Percentiles rank a stretch among this genome's conserved stretches.
phyloP scores from a whole-genome alignment of 2,329 filamentous ascomycete species.

The Pezicula neosporulosa region DNA sequence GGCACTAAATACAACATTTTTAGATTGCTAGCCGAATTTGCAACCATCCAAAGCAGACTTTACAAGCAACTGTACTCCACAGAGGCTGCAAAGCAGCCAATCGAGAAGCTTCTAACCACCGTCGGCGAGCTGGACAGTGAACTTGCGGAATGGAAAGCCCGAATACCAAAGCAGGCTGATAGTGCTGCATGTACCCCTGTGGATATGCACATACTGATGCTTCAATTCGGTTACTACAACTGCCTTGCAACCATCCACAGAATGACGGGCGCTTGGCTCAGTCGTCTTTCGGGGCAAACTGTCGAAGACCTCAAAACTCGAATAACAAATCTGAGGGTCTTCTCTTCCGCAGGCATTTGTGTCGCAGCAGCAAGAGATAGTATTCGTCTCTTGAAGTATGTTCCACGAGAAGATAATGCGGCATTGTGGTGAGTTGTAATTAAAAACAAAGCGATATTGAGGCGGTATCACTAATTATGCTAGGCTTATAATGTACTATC shows the following conservation, averaged over 20 bases:
- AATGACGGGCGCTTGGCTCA: conserved; percentile 99
- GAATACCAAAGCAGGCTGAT: conserved; percentile 81
- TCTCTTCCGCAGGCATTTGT: conserved; percentile 88
- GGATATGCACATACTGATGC: conserved; percentile 88
- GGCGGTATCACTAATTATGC: conserved; percentile 24
- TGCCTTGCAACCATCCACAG: conserved; percentile 96
- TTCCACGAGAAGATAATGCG: conserved; percentile 89
- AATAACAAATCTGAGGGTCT: conserved; percentile 89
- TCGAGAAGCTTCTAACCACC: conserved; percentile 89
- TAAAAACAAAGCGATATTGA: not conserved
- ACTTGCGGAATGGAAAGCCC: conserved; percentile 94
- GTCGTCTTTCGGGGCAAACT: conserved; percentile 90
- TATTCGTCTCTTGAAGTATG: conserved; percentile 91
- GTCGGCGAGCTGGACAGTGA: conserved; percentile 91
- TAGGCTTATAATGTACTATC: conserved; percentile 91
- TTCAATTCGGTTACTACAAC: conserved; percentile 98
- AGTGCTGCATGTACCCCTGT: conserved; percentile 79
- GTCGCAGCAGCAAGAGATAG: conserved; percentile 90
- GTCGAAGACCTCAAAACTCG: conserved; percentile 89
- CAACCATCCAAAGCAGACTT: conserved; percentile 87
- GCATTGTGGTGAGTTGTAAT: conserved; percentile 78
- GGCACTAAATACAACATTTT: conserved; percentile 95
- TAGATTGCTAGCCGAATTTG: conserved; percentile 85
- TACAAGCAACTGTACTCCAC: conserved; percentile 93
- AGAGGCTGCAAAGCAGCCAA: conserved; percentile 84